Base-by-base conservation (phyloP, 495 filamentous ascomycete species). In the Lophiostoma macrostomum region DNA sequence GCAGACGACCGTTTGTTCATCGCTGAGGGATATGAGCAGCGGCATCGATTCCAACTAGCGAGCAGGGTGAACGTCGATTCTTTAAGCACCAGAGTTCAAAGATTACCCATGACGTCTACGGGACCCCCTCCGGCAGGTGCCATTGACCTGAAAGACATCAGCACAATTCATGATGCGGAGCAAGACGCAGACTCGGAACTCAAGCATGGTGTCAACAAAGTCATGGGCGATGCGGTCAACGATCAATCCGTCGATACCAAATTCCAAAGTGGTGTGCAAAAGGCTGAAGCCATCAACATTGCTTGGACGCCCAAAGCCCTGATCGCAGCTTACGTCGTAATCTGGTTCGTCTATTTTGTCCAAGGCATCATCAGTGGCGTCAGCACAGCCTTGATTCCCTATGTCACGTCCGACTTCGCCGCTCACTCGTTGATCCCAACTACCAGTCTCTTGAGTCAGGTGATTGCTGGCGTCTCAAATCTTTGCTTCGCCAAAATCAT, bases 401-500 rank as follows among this genome's bases (percentile, higher is more conserved):
- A 62, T 46, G 67, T 65, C 16, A 64, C 54, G 4, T 64, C 58
- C 32, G 48, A 34, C 23, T 69, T 68, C 40, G 8, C 29, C 11
- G 23, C 31, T 31, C 67, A 69, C 34, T 63, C 65, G 4, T 43
- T 68, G 20, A 46, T 52, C 0, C 31, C 67, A 1, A 60, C 58
- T 13, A 57, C 55, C 18, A 19, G 18, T 28, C 50, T 81, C 53
- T 63, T 81, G 47, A 72, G 73, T 29, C 66, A 52, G 25, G 64
- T 87, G 54, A 76, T 87, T 50, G 81, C 76, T 52, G 84, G 83
- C 44, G 71, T 84, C 22, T 67, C 74, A 32, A 82, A 79, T 44
- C 69, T 86, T 29, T 74, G 81, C 0, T 66, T 84, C 16, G 82
- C 81, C 38, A 86, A 86, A 64, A 68, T 86, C 39, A 65, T 85